Evolutionary conservation across 2,329 filamentous ascomycete species (phyloP).

Genomic region (Mollisia scopiformis): DNA sequence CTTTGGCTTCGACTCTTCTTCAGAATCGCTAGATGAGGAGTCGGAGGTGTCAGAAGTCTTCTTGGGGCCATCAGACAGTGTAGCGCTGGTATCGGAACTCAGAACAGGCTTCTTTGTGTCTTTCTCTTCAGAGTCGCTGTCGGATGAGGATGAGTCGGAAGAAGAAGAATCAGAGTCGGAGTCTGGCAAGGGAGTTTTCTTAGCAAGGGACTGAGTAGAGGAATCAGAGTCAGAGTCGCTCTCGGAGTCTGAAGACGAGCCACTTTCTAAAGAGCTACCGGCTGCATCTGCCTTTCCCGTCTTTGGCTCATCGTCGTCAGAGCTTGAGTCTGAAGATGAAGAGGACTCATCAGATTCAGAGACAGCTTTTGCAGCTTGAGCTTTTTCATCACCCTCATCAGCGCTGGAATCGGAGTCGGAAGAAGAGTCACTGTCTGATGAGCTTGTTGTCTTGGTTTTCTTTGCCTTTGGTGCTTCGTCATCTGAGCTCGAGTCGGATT

Average conservation of each 20-base stretch:
- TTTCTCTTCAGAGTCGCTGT: slow-evolving; percentile 44
- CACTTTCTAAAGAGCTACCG: slow-evolving; percentile 31
- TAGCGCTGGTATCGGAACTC: slow-evolving; percentile 37
- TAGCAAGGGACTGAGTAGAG: slow-evolving; percentile 30
- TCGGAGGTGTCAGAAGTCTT: slow-evolving; percentile 26
- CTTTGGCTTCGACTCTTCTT: slow-evolving; percentile 16
- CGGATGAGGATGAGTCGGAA: slow-evolving; percentile 38
- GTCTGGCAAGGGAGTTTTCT: slow-evolving; percentile 33
- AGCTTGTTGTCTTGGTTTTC: slow-evolving; percentile 50
- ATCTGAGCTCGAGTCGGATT: slow-evolving; percentile 49
- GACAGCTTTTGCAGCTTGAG: slow-evolving; percentile 13
- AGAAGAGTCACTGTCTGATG: slow-evolving; percentile 20
- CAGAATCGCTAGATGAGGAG: slow-evolving; percentile 31
- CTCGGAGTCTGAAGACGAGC: slow-evolving; percentile 36
- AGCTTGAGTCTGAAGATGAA: slow-evolving; percentile 29
- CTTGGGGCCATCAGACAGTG: slow-evolving; percentile 34
- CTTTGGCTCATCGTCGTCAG: slow-evolving; percentile 46
- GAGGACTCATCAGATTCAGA: slow-evolving; percentile 24
- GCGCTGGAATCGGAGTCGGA: slow-evolving; percentile 39
- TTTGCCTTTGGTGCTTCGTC: slow-evolving; percentile 53
- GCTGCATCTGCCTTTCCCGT: slow-evolving; percentile 52
- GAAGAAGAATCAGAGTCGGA: slow-evolving; percentile 32
- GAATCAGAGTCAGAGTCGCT: slow-evolving; percentile 31
- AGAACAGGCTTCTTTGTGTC: slow-evolving; percentile 44
- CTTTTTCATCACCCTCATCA: slow-evolving; percentile 18